A percentile compares a stretch with the other conserved stretches of the same genome.
These are phyloP conservation scores for Hygrocybe coccinea DNA, from an alignment of 768 basidiomycete species.

Conservation along the genomic window DNA sequence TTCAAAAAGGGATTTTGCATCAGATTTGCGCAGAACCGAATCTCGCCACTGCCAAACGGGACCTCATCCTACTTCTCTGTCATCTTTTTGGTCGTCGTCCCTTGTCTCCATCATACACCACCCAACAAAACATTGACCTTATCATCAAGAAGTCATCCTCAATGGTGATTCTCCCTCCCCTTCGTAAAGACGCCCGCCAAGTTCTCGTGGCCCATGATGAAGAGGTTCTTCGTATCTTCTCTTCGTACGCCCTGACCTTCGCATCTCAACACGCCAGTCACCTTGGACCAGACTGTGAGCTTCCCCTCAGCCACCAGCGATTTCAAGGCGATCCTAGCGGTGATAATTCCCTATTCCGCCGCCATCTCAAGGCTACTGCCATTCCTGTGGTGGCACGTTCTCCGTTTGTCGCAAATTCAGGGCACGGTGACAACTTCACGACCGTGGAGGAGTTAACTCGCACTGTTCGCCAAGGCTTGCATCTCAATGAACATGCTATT, in stretches of 20 bases:
- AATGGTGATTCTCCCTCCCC: constrained; percentile 49
- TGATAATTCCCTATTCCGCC: constrained; percentile 26
- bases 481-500: constrained; percentile 54
- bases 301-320: constrained; percentile 45
- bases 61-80: constrained; percentile 53
- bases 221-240: constrained; percentile 51
- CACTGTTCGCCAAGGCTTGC: constrained; percentile 49
- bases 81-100: constrained; percentile 63
- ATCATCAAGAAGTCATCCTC: constrained; percentile 49
- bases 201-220: constrained; percentile 45
- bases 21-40: constrained; percentile 43
- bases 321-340: constrained; percentile 15
- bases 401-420: constrained; percentile 62
- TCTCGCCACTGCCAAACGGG: constrained; percentile 39
- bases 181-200: constrained; percentile 36
- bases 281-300: constrained; percentile 39
- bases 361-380: constrained; percentile 36
- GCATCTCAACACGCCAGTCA: constrained; percentile 33
- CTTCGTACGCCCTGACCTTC: constrained; percentile 50
- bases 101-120: constrained; percentile 42
- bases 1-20: constrained; percentile 57
- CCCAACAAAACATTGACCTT: constrained; percentile 29
- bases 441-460: constrained; percentile 48
- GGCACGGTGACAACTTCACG: constrained; percentile 52
- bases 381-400: constrained; percentile 47